Evolutionary conservation across 306 rosid genomes (phyloP).

Genomic region (Astragalus membranaceus): DNA sequence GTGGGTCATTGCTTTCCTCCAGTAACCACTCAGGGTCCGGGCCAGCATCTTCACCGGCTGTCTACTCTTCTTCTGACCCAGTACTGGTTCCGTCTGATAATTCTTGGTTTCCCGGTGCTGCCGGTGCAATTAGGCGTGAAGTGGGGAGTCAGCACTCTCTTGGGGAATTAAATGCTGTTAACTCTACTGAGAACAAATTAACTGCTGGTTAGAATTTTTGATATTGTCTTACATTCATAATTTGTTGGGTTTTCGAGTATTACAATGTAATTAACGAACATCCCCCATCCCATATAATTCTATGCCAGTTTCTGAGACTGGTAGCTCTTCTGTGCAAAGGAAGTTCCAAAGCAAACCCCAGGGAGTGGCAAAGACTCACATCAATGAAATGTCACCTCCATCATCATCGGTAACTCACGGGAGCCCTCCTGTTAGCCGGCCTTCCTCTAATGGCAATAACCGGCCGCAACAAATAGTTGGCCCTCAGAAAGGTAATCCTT

Average conservation of each 20-base stretch:
- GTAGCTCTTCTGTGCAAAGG: slow-evolving; percentile 44
- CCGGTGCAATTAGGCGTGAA: slow-evolving; percentile 55
- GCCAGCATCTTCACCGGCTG: slow-evolving; percentile 40
- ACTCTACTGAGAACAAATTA: slow-evolving; percentile 34
- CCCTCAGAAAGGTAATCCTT: slow-evolving; percentile 63
- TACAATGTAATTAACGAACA: slow-evolving; percentile 13
- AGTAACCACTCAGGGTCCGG: slow-evolving; percentile 26
- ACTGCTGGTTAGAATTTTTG: slow-evolving; percentile 43
- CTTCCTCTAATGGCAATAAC: slow-evolving; percentile 64
- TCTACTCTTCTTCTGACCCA: slow-evolving; percentile 56
- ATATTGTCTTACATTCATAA: not conserved
- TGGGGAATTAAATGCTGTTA: slow-evolving; percentile 44
- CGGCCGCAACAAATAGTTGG: slow-evolving; percentile 60
- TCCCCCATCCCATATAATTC: not conserved
- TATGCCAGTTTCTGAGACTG: slow-evolving; percentile 52
- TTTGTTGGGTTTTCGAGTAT: slow-evolving; percentile 12
- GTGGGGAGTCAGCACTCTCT: slow-evolving; percentile 44
- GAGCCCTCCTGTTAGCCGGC: slow-evolving; percentile 49
- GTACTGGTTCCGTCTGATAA: slow-evolving; percentile 58
- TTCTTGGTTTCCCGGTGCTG: slow-evolving; percentile 51
- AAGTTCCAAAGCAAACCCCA: slow-evolving; percentile 52
- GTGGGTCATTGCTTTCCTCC: slow-evolving; percentile 34
- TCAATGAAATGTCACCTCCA: slow-evolving; percentile 38
- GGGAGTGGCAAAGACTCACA: slow-evolving; percentile 49
- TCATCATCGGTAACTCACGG: slow-evolving; percentile 45